Percentiles rank a stretch among this genome's conserved stretches.
These are phyloP conservation scores for Verticillium dahliae DNA, from an alignment of 2,329 filamentous ascomycete genomes.

Conservation along the genomic window DNA sequence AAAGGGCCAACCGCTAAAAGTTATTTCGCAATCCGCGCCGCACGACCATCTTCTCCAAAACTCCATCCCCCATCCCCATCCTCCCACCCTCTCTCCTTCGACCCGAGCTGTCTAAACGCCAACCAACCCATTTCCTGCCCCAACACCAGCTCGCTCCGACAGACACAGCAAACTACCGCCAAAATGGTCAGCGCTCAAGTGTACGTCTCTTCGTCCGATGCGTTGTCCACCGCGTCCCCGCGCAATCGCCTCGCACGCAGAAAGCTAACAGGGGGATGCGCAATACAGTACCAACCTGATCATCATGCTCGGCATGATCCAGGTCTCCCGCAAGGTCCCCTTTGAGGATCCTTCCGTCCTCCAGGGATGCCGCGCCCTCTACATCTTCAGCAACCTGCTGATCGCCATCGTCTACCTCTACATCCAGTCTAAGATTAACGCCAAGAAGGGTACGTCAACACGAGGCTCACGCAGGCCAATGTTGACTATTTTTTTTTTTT, in stretches of 20 bases:
- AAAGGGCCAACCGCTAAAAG: background rate
- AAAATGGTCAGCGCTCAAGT: conserved; percentile 20
- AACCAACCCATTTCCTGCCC: background rate
- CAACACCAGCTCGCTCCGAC: background rate
- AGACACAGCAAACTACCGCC: conserved; percentile 5
- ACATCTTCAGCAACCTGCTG: conserved; percentile 64
- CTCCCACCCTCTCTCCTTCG: background rate
- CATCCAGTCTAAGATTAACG: conserved; percentile 78
- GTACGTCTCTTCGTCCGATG: conserved; percentile 11
- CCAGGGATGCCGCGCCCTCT: conserved; percentile 48
- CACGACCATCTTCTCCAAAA: background rate
- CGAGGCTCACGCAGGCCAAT: background rate
- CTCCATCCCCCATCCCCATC: background rate
- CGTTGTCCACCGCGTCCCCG: background rate
- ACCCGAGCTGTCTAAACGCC: background rate
- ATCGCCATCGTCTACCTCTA: conserved; percentile 83
- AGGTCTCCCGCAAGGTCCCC: conserved; percentile 90
- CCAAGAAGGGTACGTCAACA: conserved; percentile 78
- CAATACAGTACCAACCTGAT: conserved; percentile 73
- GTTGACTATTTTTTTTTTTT: background rate
- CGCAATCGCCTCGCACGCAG: background rate
- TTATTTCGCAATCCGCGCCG: background rate
- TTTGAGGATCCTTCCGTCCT: conserved; percentile 73
- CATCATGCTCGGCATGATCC: conserved; percentile 97
- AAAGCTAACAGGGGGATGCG: conserved; percentile 15